phyloP scores from a whole-genome alignment of 495 filamentous ascomycete species.

The Hypoxylon trugodes region DNA sequence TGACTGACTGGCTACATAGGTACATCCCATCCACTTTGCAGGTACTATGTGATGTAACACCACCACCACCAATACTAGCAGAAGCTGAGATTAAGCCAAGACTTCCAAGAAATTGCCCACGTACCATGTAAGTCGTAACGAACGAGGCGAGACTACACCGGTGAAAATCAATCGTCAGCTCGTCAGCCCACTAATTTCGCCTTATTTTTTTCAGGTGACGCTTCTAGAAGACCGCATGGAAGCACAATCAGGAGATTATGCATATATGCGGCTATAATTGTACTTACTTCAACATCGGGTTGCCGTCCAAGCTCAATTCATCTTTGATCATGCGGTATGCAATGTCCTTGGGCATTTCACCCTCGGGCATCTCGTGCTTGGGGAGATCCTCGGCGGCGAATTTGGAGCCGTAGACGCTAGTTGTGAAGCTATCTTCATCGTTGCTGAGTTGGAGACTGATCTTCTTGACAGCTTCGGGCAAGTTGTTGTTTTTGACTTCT shows the following conservation, averaged over 20 bases:
- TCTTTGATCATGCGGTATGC: slow-evolving; percentile 97
- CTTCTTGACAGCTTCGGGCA: slow-evolving; percentile 57
- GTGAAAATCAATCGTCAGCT: slow-evolving; percentile 21
- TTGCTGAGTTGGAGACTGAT: slow-evolving; percentile 55
- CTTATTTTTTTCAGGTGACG: slow-evolving; percentile 12
- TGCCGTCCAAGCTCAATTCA: slow-evolving; percentile 88
- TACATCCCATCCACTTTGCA: too few species aligned
- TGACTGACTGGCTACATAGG: too few species aligned
- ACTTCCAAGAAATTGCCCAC: slow-evolving; percentile 13
- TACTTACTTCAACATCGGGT: slow-evolving; percentile 85
- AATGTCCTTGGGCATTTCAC: slow-evolving; percentile 87
- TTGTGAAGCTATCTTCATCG: slow-evolving; percentile 69
- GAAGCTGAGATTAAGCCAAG: slow-evolving; percentile 3
- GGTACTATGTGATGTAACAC: slow-evolving; percentile 29
- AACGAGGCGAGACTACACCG: slow-evolving; percentile 72
- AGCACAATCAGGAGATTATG: slow-evolving; percentile 23
- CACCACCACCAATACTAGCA: slow-evolving; percentile 14
- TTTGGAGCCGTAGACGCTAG: slow-evolving; percentile 83
- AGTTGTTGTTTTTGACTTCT: slow-evolving; percentile 55
- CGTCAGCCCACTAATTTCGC: slow-evolving; percentile 30
- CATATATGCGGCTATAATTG: slow-evolving; percentile 11
- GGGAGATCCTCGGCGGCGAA: slow-evolving; percentile 83
- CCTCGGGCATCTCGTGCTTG: slow-evolving; percentile 86
- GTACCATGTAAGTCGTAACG: slow-evolving; percentile 87
- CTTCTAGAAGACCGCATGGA: neutral